These are phyloP conservation scores for Aspergillus avenaceus DNA, from an alignment of 495 filamentous ascomycete species.

Conservation along the genomic window DNA sequence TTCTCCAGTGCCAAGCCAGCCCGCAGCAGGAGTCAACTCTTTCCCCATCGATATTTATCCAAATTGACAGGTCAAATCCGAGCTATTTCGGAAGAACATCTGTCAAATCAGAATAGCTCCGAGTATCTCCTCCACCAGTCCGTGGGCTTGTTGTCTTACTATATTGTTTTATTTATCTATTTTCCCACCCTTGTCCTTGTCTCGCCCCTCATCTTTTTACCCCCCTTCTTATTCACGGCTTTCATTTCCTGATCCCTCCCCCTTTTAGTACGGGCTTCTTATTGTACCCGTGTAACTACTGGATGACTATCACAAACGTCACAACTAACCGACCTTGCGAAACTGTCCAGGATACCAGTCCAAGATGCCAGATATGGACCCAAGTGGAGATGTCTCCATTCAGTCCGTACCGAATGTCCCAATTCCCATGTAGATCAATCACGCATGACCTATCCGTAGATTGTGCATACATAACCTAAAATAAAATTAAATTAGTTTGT, in stretches of 20 bases:
- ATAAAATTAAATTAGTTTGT: not conserved
- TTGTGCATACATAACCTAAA: slow-evolving; percentile 2
- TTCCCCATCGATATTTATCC: slow-evolving; percentile 4
- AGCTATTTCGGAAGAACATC: not conserved
- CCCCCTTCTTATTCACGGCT: no score
- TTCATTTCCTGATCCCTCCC: no score
- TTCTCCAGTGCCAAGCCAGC: not conserved
- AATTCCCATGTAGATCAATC: not conserved
- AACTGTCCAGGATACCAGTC: no score
- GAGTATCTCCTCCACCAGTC: not conserved
- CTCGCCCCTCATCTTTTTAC: no score
- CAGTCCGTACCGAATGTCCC: not conserved
- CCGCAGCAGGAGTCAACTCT: not conserved
- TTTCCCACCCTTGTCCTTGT: no score
- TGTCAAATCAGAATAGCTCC: slow-evolving; percentile 2
- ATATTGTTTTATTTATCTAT: not conserved
- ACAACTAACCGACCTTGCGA: no score
- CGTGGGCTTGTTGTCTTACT: not conserved
- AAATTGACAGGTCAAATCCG: slow-evolving; percentile 7
- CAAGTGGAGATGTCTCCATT: not conserved
- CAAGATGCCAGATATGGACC: not conserved
- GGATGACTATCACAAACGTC: no score
- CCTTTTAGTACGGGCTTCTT: no score
- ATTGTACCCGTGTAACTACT: no score
- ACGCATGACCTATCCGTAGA: not conserved